Percentiles rank a stretch among this genome's conserved stretches.
Conservation (phyloP, 306 rosid species). For the Pyrus communis region DNA sequence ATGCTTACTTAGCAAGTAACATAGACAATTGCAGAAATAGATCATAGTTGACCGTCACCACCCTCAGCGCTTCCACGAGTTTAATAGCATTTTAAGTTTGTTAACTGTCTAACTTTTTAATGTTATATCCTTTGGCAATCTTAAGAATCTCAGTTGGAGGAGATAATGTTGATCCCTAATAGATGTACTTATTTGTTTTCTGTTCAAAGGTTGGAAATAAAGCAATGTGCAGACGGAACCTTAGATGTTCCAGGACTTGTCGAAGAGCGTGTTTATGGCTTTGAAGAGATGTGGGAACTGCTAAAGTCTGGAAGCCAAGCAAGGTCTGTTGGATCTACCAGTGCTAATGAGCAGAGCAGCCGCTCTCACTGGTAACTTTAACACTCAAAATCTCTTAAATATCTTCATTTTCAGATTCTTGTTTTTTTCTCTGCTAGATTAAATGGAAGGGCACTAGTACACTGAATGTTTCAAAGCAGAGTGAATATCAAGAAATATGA, state of each 20-base stretch:
- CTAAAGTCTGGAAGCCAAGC: conserved; percentile 70
- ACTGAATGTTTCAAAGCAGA: not conserved
- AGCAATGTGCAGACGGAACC: conserved; percentile 91
- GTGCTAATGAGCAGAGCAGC: conserved; percentile 91
- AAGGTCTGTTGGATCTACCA: conserved; percentile 95
- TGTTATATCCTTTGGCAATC: not conserved
- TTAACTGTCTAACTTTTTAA: not conserved
- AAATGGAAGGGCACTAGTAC: not conserved
- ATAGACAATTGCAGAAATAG: not conserved
- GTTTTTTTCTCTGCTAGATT: not conserved
- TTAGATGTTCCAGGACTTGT: conserved; percentile 95
- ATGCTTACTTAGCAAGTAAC: not conserved
- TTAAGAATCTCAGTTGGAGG: not conserved
- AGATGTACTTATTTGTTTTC: conserved; percentile 3
- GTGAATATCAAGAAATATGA: not conserved
- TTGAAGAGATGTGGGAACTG: conserved; percentile 74
- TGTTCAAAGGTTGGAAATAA: conserved; percentile 72
- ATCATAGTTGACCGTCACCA: not conserved
- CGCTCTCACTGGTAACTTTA: conserved; percentile 85
- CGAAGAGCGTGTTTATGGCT: conserved; percentile 62
- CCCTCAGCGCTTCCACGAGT: not conserved
- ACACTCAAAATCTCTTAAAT: not conserved
- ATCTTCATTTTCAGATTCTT: not conserved
- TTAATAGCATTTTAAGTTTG: not conserved
- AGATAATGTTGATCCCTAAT: not conserved